phyloP scores from a whole-genome alignment of 2,329 filamentous ascomycete genomes.

The Anisogramma anomala region DNA sequence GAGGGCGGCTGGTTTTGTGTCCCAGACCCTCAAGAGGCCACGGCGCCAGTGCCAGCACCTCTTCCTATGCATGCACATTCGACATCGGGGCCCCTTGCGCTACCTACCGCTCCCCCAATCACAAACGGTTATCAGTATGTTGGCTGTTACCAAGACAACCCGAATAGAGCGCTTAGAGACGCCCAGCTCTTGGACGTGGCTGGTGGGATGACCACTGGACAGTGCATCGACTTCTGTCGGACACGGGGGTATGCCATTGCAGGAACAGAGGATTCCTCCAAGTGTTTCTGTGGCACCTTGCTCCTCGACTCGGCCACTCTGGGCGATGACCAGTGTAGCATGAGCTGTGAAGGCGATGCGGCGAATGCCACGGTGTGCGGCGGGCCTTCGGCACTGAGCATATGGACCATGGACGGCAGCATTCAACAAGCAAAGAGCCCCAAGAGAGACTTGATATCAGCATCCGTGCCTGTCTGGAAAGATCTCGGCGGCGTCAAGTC shows the following conservation, averaged over 20 bases:
- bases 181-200: neutral
- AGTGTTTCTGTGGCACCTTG: conserved; percentile 37
- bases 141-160: conserved; percentile 9
- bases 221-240: conserved; percentile 38
- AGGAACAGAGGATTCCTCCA: conserved; percentile 36
- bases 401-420: conserved; percentile 30
- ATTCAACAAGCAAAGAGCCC: conserved; percentile 4
- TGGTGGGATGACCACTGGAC: conserved; percentile 11
- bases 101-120: neutral
- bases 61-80: neutral
- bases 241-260: conserved; percentile 32
- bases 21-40: conserved; percentile 1
- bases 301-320: conserved; percentile 29
- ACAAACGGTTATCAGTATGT: conserved; percentile 5
- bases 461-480: neutral
- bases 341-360: conserved; percentile 37
- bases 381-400: conserved; percentile 33
- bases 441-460: neutral
- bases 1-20: conserved; percentile 13
- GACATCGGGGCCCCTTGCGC: neutral
- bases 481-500: neutral
- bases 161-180: conserved; percentile 4
- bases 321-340: conserved; percentile 33
- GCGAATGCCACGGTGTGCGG: conserved; percentile 34
- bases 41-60: neutral